Evolutionary conservation across 345 rosid genomes (phyloP).

Genomic region (Salix udensis): DNA sequence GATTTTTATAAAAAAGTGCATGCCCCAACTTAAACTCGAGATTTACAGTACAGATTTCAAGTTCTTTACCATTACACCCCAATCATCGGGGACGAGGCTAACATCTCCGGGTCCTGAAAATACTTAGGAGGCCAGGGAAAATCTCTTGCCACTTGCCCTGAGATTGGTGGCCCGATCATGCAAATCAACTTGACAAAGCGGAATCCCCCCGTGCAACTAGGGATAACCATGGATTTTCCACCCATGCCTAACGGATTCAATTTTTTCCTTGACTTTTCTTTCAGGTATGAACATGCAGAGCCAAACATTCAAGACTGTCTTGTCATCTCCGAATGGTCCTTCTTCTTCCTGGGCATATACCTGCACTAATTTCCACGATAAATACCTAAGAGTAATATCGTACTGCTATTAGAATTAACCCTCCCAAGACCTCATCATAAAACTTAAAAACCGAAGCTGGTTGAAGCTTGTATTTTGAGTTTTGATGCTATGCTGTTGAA

Average conservation of each 20-base stretch:
- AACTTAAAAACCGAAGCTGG: background rate
- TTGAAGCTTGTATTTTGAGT: background rate
- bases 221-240: background rate
- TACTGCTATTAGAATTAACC: background rate
- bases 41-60: accelerated
- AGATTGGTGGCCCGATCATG: background rate
- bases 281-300: background rate
- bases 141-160: background rate
- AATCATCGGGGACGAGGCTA: background rate
- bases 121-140: background rate
- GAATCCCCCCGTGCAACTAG: background rate
- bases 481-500: background rate
- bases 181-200: background rate
- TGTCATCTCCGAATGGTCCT: background rate
- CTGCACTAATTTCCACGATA: background rate
- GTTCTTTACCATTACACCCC: accelerated
- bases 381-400: background rate
- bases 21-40: accelerated
- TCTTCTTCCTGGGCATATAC: background rate
- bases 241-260: background rate
- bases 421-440: background rate
- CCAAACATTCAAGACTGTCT: background rate
- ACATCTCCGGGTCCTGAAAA: background rate
- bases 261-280: background rate
- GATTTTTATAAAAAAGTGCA: accelerated